These are phyloP conservation scores for Neospora caninum DNA, from an alignment of 169 alveolate species.

Conservation along the genomic window DNA sequence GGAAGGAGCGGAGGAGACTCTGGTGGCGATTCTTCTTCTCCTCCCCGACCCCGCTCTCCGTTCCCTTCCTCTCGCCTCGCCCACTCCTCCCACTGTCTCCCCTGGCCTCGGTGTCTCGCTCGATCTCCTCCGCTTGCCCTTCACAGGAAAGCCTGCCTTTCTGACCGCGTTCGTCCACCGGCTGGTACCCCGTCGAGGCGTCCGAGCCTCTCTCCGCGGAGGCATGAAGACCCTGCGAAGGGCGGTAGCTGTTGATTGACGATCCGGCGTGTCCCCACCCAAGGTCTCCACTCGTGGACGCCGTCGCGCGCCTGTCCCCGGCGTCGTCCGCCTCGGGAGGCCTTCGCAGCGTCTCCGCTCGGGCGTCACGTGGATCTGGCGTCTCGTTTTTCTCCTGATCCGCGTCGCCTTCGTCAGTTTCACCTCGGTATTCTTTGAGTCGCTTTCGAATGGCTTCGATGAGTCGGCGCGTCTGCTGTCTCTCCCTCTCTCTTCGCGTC, in stretches of 20 bases:
- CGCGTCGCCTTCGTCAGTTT: background rate
- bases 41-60: background rate
- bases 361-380: too few species aligned
- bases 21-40: background rate
- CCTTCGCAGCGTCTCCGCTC: too few species aligned
- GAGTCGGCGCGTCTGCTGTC: background rate
- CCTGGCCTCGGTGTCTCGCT: background rate
- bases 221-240: too few species aligned
- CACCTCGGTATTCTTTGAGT: background rate
- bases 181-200: too few species aligned
- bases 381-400: background rate
- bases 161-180: too few species aligned
- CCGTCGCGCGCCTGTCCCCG: too few species aligned
- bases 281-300: too few species aligned
- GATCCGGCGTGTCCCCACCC: too few species aligned
- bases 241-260: too few species aligned
- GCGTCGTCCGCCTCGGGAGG: too few species aligned
- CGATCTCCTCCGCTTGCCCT: background rate
- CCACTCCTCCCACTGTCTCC: background rate
- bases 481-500: background rate
- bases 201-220: too few species aligned
- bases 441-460: background rate
- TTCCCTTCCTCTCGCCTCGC: background rate
- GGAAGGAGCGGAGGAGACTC: background rate
- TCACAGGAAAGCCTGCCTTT: too few species aligned